Conservation (phyloP, 139 green algal genomes). For the Chlorella sp. region DNA sequence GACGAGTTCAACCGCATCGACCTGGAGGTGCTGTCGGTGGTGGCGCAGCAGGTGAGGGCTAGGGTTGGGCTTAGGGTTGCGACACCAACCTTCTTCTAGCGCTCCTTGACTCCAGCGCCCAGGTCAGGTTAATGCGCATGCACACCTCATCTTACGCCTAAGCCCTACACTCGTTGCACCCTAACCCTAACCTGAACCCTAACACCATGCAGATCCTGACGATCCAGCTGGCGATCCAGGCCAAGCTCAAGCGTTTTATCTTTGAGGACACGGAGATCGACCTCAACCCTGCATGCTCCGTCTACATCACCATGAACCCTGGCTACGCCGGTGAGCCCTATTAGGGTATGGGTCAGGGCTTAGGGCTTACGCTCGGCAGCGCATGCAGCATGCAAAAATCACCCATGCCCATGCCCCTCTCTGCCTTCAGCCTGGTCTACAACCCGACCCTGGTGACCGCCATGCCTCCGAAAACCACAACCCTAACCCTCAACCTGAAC, state of each 20-base stretch:
- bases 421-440: too few relatives aligned
- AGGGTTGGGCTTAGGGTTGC: neutral
- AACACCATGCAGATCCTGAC: constrained; percentile 62
- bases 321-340: constrained; percentile 45
- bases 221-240: constrained; percentile 65
- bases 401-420: too few relatives aligned
- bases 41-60: constrained; percentile 51
- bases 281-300: constrained; percentile 57
- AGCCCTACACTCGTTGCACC: neutral
- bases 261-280: constrained; percentile 79
- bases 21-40: constrained; percentile 62
- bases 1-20: constrained; percentile 89
- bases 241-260: constrained; percentile 70
- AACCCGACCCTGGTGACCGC: too few relatives aligned
- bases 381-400: too few relatives aligned
- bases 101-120: too few relatives aligned
- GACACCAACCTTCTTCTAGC: too few relatives aligned
- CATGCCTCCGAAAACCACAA: too few relatives aligned
- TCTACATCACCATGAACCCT: constrained; percentile 81
- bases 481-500: too few relatives aligned
- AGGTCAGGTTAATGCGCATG: too few relatives aligned
- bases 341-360: too few relatives aligned
- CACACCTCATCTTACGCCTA: too few relatives aligned
- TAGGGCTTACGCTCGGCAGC: too few relatives aligned
- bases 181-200: constrained; percentile 6